These are phyloP conservation scores for Nitzschia sp. DNA, from an alignment of 108 stramenopile genomes.

Conservation along the genomic window DNA sequence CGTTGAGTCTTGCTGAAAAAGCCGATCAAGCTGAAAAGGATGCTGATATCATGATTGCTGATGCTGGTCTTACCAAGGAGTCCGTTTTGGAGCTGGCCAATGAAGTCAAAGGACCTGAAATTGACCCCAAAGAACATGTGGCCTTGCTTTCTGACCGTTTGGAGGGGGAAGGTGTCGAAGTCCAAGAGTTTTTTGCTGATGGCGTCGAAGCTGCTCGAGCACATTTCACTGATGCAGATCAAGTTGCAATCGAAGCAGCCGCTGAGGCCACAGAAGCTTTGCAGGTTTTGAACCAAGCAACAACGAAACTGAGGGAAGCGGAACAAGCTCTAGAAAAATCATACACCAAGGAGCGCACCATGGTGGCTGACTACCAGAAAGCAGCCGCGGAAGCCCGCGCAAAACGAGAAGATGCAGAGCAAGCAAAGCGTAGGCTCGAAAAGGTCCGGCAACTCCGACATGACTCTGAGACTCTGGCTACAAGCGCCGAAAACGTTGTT, in stretches of 20 bases:
- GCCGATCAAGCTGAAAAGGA: constrained; percentile 42
- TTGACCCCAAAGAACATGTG: constrained; percentile 26
- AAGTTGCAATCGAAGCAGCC: constrained; percentile 56
- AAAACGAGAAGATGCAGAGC: constrained; percentile 67
- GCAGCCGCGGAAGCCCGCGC: constrained; percentile 59
- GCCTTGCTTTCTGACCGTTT: not conserved
- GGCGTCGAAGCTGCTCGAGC: constrained; percentile 52
- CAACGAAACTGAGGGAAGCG: constrained; percentile 53
- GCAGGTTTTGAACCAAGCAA: constrained; percentile 46
- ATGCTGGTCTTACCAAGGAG: constrained; percentile 33
- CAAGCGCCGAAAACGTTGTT: constrained; percentile 70
- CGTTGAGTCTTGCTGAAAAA: constrained; percentile 35
- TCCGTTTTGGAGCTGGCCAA: constrained; percentile 19
- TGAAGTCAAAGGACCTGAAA: constrained; percentile 15
- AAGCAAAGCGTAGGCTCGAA: constrained; percentile 48
- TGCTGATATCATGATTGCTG: constrained; percentile 30
- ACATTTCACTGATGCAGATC: constrained; percentile 42
- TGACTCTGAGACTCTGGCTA: constrained; percentile 48
- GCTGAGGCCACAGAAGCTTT: constrained; percentile 51
- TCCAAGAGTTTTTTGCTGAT: constrained; percentile 63
- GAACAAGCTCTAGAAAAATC: constrained; percentile 46
- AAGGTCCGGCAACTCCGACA: constrained; percentile 53
- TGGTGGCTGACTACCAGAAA: constrained; percentile 51
- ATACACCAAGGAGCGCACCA: constrained; percentile 36
- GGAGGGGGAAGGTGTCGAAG: constrained; percentile 57